These are phyloP conservation scores for Ophiobolus disseminans DNA, from an alignment of 2,329 filamentous ascomycete genomes.

Conservation along the genomic window DNA sequence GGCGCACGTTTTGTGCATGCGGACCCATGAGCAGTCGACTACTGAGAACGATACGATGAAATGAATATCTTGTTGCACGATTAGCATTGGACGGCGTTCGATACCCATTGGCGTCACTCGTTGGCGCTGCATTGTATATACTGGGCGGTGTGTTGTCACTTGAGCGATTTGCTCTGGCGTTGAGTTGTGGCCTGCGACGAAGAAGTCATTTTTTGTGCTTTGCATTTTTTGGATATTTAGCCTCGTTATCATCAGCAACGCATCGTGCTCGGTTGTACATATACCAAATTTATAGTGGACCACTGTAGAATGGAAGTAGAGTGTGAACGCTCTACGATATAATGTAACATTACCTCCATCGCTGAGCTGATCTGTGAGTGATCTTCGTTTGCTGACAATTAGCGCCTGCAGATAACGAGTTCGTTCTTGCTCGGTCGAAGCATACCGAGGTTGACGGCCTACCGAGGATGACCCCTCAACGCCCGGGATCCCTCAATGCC, in stretches of 20 bases:
- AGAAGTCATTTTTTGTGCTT: background rate
- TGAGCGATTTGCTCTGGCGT: conserved; percentile 8
- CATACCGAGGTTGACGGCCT: too few relatives aligned
- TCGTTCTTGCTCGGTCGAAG: too few relatives aligned
- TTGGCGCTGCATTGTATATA: conserved; percentile 16
- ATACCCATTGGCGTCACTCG: conserved; percentile 33
- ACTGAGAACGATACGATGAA: conserved; percentile 17
- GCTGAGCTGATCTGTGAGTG: too few relatives aligned
- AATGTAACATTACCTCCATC: too few relatives aligned
- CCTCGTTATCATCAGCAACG: background rate
- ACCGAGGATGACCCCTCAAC: too few relatives aligned
- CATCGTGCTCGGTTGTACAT: too few relatives aligned
- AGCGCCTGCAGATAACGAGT: too few relatives aligned
- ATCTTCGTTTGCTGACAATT: too few relatives aligned
- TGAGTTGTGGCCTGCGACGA: background rate
- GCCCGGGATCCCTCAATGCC: too few relatives aligned
- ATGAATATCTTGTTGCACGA: conserved; percentile 26
- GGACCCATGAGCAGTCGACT: conserved; percentile 33
- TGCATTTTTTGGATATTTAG: background rate
- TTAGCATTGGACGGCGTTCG: conserved; percentile 42
- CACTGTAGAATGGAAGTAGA: too few relatives aligned
- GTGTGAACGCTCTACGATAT: too few relatives aligned
- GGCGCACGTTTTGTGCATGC: conserved; percentile 45
- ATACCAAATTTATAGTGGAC: too few relatives aligned
- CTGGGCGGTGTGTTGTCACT: conserved; percentile 7